phyloP scores from a whole-genome alignment of 805 yeast genomes.

The Zygosaccharomyces kombuchaensis region DNA sequence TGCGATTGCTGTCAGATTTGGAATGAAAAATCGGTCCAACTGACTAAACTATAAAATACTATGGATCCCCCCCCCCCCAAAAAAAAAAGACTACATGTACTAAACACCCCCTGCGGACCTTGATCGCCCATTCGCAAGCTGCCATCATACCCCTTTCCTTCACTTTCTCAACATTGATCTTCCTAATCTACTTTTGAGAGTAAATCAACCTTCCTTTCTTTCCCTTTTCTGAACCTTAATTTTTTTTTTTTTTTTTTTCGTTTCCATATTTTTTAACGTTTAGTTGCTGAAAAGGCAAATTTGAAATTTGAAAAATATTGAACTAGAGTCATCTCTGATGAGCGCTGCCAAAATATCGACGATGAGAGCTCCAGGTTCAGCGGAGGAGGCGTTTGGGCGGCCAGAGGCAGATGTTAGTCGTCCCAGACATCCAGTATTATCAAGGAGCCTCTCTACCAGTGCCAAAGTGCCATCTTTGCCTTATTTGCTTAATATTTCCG shows the following conservation, averaged over 20 bases:
- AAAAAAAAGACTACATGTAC: background rate
- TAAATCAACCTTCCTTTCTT: background rate
- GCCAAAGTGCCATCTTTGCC: constrained; percentile 12
- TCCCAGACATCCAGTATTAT: constrained; percentile 8
- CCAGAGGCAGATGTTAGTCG: background rate
- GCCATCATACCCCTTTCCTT: background rate
- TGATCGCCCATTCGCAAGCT: background rate
- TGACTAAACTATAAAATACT: constrained; percentile 1
- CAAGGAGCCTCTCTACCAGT: constrained; percentile 6
- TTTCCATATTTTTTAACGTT: constrained; percentile 2
- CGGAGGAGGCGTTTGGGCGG: constrained; percentile 4
- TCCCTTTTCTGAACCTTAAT: background rate
- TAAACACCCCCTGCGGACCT: background rate
- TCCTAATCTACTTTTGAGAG: background rate
- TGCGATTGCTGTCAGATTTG: constrained; percentile 5
- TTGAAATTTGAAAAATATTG: background rate
- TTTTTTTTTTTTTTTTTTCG: background rate
- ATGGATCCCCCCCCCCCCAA: background rate
- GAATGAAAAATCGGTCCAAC: background rate
- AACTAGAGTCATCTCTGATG: constrained; percentile 7
- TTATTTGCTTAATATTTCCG: constrained; percentile 9
- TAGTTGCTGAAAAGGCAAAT: constrained; percentile 3
- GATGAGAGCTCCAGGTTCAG: constrained; percentile 8
- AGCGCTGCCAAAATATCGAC: constrained; percentile 13
- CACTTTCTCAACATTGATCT: background rate